Evolutionary conservation across 2,329 filamentous ascomycete species (phyloP).

Genomic region (Cytospora chrysosperma): DNA sequence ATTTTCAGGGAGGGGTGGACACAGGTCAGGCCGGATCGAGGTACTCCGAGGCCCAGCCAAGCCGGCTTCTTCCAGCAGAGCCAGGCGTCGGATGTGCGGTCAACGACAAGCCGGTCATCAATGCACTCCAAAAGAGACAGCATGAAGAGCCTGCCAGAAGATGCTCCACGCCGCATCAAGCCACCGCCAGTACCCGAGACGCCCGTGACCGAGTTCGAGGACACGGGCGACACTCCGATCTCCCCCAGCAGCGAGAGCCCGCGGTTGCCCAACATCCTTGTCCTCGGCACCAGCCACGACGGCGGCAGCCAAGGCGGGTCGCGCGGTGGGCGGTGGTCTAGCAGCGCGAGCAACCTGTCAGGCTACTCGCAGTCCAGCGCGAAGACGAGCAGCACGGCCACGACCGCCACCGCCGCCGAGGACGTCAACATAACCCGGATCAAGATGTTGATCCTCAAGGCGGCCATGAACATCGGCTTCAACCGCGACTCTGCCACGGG

Average conservation of each 20-base stretch:
- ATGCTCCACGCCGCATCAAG: slow-evolving; percentile 41
- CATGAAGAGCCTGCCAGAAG: slow-evolving; percentile 48
- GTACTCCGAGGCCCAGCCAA: slow-evolving; percentile 80
- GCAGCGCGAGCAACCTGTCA: slow-evolving; percentile 74
- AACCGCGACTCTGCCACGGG: slow-evolving; percentile 54
- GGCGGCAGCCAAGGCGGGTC: slow-evolving; percentile 36
- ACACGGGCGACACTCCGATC: slow-evolving; percentile 83
- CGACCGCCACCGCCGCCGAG: slow-evolving; percentile 66
- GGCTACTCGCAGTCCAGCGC: slow-evolving; percentile 72
- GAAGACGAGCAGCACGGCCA: slow-evolving; percentile 69
- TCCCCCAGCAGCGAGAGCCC: slow-evolving; percentile 76
- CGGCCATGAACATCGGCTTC: slow-evolving; percentile 82
- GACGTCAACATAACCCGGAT: slow-evolving; percentile 76
- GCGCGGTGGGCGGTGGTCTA: slow-evolving; percentile 74
- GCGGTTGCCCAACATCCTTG: slow-evolving; percentile 81
- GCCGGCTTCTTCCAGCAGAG: slow-evolving; percentile 63
- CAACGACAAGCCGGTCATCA: slow-evolving; percentile 47
- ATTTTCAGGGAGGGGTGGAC: slow-evolving; percentile 92
- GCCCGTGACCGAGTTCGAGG: slow-evolving; percentile 92
- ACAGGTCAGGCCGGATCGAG: slow-evolving; percentile 79
- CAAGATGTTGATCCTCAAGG: slow-evolving; percentile 77
- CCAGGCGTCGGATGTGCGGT: slow-evolving; percentile 38
- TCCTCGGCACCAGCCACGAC: slow-evolving; percentile 69
- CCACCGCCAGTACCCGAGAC: slow-evolving; percentile 70
- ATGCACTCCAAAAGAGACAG: slow-evolving; percentile 53